Conservation (phyloP, 208 protist species). For the Porcisia hertigi region DNA sequence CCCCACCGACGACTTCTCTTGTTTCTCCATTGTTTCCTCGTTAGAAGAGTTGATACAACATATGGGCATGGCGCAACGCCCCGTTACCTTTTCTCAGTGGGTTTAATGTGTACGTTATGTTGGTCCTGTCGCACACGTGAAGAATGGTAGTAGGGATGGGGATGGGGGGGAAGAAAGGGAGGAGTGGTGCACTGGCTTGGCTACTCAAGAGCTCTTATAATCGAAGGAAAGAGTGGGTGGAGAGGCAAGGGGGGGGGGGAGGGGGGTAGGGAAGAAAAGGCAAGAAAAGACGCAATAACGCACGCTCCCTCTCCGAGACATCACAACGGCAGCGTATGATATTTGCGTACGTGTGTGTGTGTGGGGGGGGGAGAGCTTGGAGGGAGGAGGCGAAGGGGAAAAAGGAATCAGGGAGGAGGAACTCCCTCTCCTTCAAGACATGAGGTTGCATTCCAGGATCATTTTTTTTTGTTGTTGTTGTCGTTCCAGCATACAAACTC, state of each 20-base stretch:
- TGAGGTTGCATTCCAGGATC: background rate
- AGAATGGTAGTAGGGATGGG: background rate
- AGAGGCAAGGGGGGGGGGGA: background rate
- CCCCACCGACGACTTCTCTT: conserved; percentile 7
- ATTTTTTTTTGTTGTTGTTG: no score
- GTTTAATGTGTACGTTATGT: no score
- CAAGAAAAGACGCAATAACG: background rate
- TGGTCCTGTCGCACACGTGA: background rate
- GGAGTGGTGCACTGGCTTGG: no score
- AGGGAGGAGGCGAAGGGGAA: background rate
- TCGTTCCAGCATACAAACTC: no score
- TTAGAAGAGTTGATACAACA: background rate
- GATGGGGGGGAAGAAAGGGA: background rate
- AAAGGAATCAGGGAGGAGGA: background rate
- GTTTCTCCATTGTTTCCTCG: background rate
- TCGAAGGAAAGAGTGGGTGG: no score
- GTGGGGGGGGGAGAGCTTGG: background rate
- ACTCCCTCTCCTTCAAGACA: background rate
- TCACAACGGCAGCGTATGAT: background rate
- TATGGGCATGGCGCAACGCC: background rate
- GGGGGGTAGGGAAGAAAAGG: no score
- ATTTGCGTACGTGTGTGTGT: background rate
- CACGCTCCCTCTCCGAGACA: background rate
- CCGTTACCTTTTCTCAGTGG: background rate
- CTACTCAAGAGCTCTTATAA: background rate